Percentiles rank a stretch among this genome's conserved stretches.
phyloP scores from a whole-genome alignment of 2,329 filamentous ascomycete species.

The Phialophora expanda region DNA sequence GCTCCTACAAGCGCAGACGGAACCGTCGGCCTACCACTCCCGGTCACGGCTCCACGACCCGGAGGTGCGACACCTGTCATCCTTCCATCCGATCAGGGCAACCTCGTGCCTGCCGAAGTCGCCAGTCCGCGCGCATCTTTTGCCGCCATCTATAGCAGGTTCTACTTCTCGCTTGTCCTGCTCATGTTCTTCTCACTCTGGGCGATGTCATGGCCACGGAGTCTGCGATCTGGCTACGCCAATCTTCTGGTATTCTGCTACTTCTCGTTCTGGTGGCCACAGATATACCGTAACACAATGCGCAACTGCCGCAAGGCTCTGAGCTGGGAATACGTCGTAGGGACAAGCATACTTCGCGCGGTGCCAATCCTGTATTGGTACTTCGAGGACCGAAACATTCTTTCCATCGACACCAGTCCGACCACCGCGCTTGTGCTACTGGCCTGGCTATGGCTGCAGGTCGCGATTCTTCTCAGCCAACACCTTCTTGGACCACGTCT shows the following conservation, averaged over 20 bases:
- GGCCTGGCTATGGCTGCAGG: constrained; percentile 86
- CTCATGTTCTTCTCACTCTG: constrained; percentile 65
- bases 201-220: constrained; percentile 61
- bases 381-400: constrained; percentile 74
- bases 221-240: constrained; percentile 60
- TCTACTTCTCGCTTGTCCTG: constrained; percentile 64
- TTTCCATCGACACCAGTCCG: constrained; percentile 74
- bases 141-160: constrained; percentile 65
- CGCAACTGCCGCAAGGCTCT: constrained; percentile 91
- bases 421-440: constrained; percentile 67
- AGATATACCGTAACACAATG: constrained; percentile 87
- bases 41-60: constrained; percentile 55
- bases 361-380: constrained; percentile 87
- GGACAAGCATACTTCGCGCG: constrained; percentile 78
- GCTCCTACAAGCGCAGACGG: constrained; percentile 19
- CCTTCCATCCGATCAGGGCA: constrained; percentile 64
- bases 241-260: constrained; percentile 73
- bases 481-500: constrained; percentile 87
- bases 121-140: constrained; percentile 55
- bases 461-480: constrained; percentile 78
- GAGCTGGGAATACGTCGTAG: constrained; percentile 87
- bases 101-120: constrained; percentile 39
- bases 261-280: constrained; percentile 88
- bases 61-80: constrained; percentile 61
- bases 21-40: constrained; percentile 52